Evolutionary conservation across 106 monocot species (phyloP).

Genomic region (Iris macrosiphon): DNA sequence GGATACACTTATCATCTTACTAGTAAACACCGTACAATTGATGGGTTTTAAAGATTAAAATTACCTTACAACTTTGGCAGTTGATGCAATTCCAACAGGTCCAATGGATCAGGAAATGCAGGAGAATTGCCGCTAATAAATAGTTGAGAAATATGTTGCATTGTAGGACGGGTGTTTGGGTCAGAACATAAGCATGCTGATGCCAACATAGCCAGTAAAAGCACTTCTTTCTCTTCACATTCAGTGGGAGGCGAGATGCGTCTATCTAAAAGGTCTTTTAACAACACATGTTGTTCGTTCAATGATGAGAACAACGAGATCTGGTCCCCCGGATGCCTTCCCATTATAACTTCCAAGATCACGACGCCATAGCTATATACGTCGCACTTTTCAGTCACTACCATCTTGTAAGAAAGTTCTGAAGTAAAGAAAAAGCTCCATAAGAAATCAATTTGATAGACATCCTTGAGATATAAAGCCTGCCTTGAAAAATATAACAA

Average conservation of each 20-base stretch:
- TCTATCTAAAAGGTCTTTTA: neutral
- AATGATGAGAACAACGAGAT: neutral
- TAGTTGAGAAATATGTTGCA: neutral
- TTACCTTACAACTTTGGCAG: too few relatives aligned
- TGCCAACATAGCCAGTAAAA: neutral
- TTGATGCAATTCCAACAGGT: too few relatives aligned
- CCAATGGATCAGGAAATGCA: too few relatives aligned
- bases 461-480: too few relatives aligned
- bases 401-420: neutral
- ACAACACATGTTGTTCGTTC: neutral
- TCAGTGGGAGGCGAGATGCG: neutral
- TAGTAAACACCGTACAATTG: too few relatives aligned
- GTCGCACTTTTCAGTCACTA: conserved; percentile 3
- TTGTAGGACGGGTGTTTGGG: neutral
- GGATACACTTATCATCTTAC: too few relatives aligned
- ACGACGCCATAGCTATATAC: conserved; percentile 7
- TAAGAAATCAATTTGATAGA: too few relatives aligned
- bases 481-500: too few relatives aligned
- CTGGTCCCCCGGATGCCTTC: neutral
- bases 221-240: neutral
- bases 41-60: too few relatives aligned
- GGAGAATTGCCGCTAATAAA: too few relatives aligned
- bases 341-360: neutral
- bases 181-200: neutral
- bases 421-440: neutral